Base-by-base conservation (phyloP, 345 rosid genomes). In the Sisymbrium irio region DNA sequence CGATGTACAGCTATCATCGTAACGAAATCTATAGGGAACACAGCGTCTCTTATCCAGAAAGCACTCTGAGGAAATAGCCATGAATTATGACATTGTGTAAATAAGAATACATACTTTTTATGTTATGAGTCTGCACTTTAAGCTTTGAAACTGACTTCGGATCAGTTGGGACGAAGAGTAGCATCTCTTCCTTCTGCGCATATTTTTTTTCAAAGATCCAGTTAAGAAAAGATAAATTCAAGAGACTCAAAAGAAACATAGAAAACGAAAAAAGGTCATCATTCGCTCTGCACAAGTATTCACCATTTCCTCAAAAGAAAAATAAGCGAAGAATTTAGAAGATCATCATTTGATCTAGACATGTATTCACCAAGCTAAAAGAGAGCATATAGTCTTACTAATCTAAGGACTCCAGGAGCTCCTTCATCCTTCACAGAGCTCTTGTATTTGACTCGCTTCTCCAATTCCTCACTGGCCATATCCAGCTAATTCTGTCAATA, bases 381-480 rank as follows among this genome's bases (percentile, higher is more conserved):
- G 72, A 25, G 27, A 5, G 25, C 25, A 67, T 13, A 3, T 25
- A 27, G 7, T 7, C 55, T 47, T 85, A 92, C 98, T 85, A 90
- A 37, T 68, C 69, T 74, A 15, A 92, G 83, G 58, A 72, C 78
- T 53, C 98, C 96, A 28, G 87, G 87, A 67, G 90, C 80, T 62
- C 98, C 98, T 27, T 88, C 83, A 60, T 92, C 95, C 81, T 87
- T 92, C 27, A 88, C 83, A 4, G 91, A 80, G 60, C 84, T 82
- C 76, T 93, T 93, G 86, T 85, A 88, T 82, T 85, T 90, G 56
- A 82, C 95, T 53, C 19, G 53, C 35, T 32, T 32, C 35, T 32
- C 53, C 13, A 22, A 18, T 20, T 32, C 35, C 35, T 32, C 35
- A 32, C 35, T 4, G 6, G 53, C 53, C 53, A 46, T 46, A 3